These are phyloP conservation scores for Hawksworthiomyces lignivorus DNA, from an alignment of 2,329 filamentous ascomycete species.

Conservation along the genomic window DNA sequence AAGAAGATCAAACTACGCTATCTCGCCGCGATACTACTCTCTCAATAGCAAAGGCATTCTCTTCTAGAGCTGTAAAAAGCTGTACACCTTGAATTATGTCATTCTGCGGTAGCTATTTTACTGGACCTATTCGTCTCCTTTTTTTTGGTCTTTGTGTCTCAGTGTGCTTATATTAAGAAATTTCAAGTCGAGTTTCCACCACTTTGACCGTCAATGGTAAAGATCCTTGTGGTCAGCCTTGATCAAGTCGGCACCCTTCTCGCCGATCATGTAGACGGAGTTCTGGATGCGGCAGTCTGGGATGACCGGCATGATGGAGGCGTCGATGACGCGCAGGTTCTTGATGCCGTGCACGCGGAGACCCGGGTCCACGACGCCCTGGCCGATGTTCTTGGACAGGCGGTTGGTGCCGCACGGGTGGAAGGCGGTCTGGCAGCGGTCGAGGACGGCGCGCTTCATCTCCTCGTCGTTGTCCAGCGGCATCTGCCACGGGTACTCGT, in stretches of 20 bases:
- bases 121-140: too few species aligned
- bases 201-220: too few species aligned
- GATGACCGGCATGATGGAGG: constrained; percentile 48
- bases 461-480: constrained; percentile 45
- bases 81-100: too few species aligned
- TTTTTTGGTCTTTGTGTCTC: too few species aligned
- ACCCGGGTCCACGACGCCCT: constrained; percentile 44
- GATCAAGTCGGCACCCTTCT: constrained; percentile 43
- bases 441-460: constrained; percentile 49
- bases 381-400: constrained; percentile 40
- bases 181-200: too few species aligned
- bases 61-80: too few species aligned
- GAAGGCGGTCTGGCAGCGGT: constrained; percentile 52
- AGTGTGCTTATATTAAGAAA: too few species aligned
- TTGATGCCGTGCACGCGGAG: constrained; percentile 47
- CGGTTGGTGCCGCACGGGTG: constrained; percentile 50
- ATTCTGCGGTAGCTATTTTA: too few species aligned
- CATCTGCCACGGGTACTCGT: constrained; percentile 55
- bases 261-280: constrained; percentile 51
- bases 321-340: constrained; percentile 47
- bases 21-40: too few species aligned
- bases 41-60: too few species aligned
- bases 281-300: constrained; percentile 53
- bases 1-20: too few species aligned
- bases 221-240: constrained; percentile 28